These are phyloP conservation scores for Colletotrichum shisoi DNA, from an alignment of 2,329 filamentous ascomycete genomes.

Conservation along the genomic window DNA sequence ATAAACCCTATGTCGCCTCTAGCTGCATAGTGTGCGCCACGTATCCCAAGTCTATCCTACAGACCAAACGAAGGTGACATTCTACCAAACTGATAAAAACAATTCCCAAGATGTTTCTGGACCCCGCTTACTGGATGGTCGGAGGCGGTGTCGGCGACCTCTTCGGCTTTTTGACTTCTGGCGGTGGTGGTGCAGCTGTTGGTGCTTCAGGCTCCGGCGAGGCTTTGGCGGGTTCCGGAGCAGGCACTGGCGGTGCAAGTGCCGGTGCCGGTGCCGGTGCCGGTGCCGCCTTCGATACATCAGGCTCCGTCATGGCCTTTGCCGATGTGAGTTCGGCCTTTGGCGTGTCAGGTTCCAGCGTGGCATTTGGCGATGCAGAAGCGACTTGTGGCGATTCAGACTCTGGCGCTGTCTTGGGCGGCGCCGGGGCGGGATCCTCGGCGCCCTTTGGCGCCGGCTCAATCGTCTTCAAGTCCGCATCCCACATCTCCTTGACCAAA, in stretches of 20 bases:
- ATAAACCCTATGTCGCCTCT: not conserved
- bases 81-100: not conserved
- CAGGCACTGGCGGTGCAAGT: not conserved
- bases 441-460: not conserved
- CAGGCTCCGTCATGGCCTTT: not conserved
- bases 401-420: not conserved
- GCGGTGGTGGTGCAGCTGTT: not conserved
- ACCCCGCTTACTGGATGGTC: conserved; percentile 18
- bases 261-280: not conserved
- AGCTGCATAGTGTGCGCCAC: not conserved
- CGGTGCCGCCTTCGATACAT: not conserved
- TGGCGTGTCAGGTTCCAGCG: not conserved
- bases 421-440: not conserved
- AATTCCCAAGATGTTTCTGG: not conserved
- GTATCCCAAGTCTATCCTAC: conserved; percentile 5
- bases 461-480: conserved; percentile 40
- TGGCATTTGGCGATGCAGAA: not conserved
- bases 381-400: not conserved
- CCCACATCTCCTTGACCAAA: conserved; percentile 57
- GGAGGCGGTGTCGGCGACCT: conserved; percentile 29
- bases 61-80: not conserved
- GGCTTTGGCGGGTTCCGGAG: not conserved
- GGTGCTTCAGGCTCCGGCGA: not conserved
- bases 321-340: not conserved
- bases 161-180: conserved; percentile 18